Conservation (phyloP, 1,139 yeast genomes). For the Saccharomyces hybrid region DNA sequence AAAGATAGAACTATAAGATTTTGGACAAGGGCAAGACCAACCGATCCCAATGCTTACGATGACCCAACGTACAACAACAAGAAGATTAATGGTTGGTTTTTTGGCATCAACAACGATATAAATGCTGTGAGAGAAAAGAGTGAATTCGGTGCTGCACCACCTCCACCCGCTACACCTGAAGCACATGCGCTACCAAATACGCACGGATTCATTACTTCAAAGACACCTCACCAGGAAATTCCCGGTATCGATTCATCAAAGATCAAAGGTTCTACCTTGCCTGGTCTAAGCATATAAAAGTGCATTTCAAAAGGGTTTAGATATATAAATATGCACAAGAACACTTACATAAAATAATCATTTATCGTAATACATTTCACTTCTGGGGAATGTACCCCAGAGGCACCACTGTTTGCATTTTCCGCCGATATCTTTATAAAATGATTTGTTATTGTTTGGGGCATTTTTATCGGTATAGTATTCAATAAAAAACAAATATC, state of each 20-base stretch:
- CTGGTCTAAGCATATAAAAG: conserved; percentile 12
- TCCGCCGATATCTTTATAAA: conserved; percentile 23
- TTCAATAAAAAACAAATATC: conserved; percentile 76
- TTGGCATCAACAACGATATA: conserved; percentile 56
- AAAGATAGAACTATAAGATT: conserved; percentile 90
- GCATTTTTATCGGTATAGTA: conserved; percentile 27
- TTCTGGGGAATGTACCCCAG: conserved; percentile 37
- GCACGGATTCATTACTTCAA: background rate
- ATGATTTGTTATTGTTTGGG: conserved; percentile 12
- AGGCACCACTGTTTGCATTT: conserved; percentile 30
- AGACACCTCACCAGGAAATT: background rate
- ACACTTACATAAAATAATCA: background rate
- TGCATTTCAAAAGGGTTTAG: background rate
- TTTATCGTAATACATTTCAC: conserved; percentile 29
- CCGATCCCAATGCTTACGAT: conserved; percentile 73
- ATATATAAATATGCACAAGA: background rate
- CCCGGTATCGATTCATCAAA: background rate
- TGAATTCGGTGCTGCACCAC: conserved; percentile 32
- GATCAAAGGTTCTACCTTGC: conserved; percentile 10
- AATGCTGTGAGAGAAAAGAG: conserved; percentile 41
- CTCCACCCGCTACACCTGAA: conserved; percentile 10
- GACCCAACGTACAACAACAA: conserved; percentile 75
- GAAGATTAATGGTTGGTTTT: conserved; percentile 66
- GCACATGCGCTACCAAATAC: conserved; percentile 1
- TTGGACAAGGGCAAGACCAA: conserved; percentile 91